Percentiles rank a stretch among this genome's conserved stretches.
Evolutionary conservation across 805 yeast genomes (phyloP).

Genomic region (Candida pseudofarinosa): DNA sequence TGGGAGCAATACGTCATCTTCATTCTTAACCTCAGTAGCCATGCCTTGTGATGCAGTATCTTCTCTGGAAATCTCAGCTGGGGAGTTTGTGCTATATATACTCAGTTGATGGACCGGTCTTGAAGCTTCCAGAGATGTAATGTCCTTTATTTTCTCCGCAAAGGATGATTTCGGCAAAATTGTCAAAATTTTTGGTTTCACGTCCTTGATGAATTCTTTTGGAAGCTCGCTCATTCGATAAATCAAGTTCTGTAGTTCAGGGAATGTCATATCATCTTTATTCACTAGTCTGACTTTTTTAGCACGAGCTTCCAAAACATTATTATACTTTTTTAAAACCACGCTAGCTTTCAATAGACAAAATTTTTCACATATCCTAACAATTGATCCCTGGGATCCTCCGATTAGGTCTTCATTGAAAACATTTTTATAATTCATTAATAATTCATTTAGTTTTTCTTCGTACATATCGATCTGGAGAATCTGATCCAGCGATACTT

Average conservation of each 20-base stretch:
- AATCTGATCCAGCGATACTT: conserved; percentile 8
- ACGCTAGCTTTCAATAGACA: conserved; percentile 4
- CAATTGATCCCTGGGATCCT: not conserved
- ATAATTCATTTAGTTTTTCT: conserved; percentile 7
- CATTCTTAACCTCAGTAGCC: conserved; percentile 1
- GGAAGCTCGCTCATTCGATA: conserved; percentile 2
- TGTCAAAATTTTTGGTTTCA: not conserved
- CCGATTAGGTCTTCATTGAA: conserved; percentile 4
- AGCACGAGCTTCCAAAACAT: conserved; percentile 11
- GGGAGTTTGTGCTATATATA: not conserved
- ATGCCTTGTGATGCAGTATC: not conserved
- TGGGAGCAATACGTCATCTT: conserved; percentile 7
- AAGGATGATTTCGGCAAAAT: not conserved
- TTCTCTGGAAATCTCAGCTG: not conserved
- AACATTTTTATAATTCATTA: conserved; percentile 3
- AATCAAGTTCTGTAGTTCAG: not conserved
- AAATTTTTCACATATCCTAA: conserved; percentile 2
- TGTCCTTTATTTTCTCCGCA: not conserved
- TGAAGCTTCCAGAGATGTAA: not conserved
- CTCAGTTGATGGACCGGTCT: not conserved
- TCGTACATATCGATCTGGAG: conserved; percentile 12
- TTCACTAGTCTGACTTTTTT: conserved; percentile 2
- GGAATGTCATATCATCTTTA: not conserved
- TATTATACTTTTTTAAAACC: conserved; percentile 8
- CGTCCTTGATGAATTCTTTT: conserved; percentile 2